Evolutionary conservation across 768 basidiomycete species (phyloP).

Genomic region (Polyporus arcularius): DNA sequence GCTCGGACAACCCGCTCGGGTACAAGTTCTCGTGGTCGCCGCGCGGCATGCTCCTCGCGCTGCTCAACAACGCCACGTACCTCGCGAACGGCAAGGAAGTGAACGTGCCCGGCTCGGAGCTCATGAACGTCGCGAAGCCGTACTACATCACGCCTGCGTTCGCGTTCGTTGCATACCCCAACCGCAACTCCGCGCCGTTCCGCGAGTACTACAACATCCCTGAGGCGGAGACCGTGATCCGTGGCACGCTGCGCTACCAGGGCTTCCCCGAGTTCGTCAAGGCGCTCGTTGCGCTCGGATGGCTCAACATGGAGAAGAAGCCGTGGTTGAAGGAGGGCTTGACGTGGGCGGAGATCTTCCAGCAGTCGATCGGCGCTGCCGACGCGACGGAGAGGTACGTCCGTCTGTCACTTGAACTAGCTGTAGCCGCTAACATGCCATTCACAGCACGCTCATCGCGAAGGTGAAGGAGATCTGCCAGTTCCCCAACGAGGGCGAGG

Average conservation of each 20-base stretch:
- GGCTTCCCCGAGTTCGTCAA: conserved; percentile 96
- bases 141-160: conserved; percentile 96
- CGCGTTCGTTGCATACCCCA: conserved; percentile 96
- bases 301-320: conserved; percentile 75
- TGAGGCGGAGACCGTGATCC: conserved; percentile 89
- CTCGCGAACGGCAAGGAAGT: conserved; percentile 64
- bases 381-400: conserved; percentile 70
- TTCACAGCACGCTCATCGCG: conserved; percentile 64
- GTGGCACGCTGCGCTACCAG: conserved; percentile 93
- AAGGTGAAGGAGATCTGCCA: conserved; percentile 68
- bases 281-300: conserved; percentile 84
- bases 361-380: conserved; percentile 69
- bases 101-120: conserved; percentile 72
- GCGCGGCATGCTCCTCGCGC: conserved; percentile 91
- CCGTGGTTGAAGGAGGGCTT: conserved; percentile 75
- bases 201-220: conserved; percentile 90
- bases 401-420: background rate
- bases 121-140: conserved; percentile 90
- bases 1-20: conserved; percentile 91
- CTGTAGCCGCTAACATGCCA: background rate
- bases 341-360: conserved; percentile 84
- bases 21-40: conserved; percentile 99
- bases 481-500: conserved; percentile 74
- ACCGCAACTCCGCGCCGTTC: conserved; percentile 92
- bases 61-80: conserved; percentile 88